Conservation (phyloP, 2,329 filamentous ascomycete species). For the Botryotinia calthae region DNA sequence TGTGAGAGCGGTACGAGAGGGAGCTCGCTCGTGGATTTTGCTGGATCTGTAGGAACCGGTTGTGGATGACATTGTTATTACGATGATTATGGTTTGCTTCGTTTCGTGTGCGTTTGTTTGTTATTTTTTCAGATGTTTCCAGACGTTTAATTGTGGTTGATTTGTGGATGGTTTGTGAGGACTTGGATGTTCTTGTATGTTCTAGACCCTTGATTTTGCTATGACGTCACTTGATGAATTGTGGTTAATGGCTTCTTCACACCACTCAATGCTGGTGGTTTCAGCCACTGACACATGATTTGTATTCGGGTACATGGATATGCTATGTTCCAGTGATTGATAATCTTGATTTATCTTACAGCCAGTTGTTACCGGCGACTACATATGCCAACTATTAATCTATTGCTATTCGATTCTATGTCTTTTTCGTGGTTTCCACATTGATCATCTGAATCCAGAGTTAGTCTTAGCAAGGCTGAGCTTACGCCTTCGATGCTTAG, state of each 20-base stretch:
- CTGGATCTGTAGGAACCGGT: neutral
- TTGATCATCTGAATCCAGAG: neutral
- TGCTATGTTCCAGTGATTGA: neutral
- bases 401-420: neutral
- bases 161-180: neutral
- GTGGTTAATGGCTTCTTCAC: neutral
- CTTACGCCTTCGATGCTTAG: neutral
- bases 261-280: constrained; percentile 5
- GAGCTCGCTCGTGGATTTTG: neutral
- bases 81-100: neutral
- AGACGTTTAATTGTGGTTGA: neutral
- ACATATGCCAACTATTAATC: neutral
- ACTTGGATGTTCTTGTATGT: neutral
- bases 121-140: too few species aligned
- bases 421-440: neutral
- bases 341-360: neutral
- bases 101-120: neutral
- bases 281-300: neutral
- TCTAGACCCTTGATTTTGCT: constrained; percentile 9
- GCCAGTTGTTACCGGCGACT: neutral
- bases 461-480: neutral
- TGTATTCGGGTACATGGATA: neutral
- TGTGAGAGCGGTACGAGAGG: constrained; percentile 12
- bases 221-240: neutral
- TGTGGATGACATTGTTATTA: constrained; percentile 8